These are phyloP conservation scores for Penicillium sclerotigenum DNA, from an alignment of 2,329 filamentous ascomycete species.

Conservation along the genomic window DNA sequence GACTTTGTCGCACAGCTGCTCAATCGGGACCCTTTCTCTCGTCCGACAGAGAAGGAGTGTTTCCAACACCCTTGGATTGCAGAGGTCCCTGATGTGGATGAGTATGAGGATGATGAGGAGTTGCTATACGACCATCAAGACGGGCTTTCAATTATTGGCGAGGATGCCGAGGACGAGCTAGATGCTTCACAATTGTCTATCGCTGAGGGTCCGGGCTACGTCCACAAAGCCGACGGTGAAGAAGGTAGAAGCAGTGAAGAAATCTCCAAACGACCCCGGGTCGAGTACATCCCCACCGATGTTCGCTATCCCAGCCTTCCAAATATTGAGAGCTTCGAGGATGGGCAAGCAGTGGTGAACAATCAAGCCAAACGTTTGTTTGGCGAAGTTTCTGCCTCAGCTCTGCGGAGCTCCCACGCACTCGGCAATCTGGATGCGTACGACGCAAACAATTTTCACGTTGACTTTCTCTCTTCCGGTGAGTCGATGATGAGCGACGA, in stretches of 20 bases:
- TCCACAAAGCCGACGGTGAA: slow-evolving; percentile 31
- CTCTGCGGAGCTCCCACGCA: slow-evolving; percentile 52
- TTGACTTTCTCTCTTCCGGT: slow-evolving; percentile 42
- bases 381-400: slow-evolving; percentile 59
- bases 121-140: slow-evolving; percentile 49
- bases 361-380: slow-evolving; percentile 51
- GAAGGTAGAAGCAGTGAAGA: slow-evolving; percentile 35
- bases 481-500: slow-evolving; percentile 41
- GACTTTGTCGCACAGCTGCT: slow-evolving; percentile 78
- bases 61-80: slow-evolving; percentile 72
- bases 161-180: slow-evolving; percentile 41
- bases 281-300: slow-evolving; percentile 30
- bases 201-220: slow-evolving; percentile 42
- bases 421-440: slow-evolving; percentile 37
- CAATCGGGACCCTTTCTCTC: slow-evolving; percentile 70
- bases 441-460: slow-evolving; percentile 34
- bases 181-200: slow-evolving; percentile 65
- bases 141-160: slow-evolving; percentile 36
- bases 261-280: slow-evolving; percentile 37
- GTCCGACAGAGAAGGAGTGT: slow-evolving; percentile 70
- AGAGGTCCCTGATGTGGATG: slow-evolving; percentile 51
- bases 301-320: slow-evolving; percentile 46
- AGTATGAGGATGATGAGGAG: slow-evolving; percentile 61
- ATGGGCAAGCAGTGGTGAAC: slow-evolving; percentile 25
- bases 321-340: slow-evolving; percentile 36